A percentile compares a stretch with the other conserved stretches of the same genome.
Evolutionary conservation across 306 rosid species (phyloP).

Genomic region (Arachis stenosperma): DNA sequence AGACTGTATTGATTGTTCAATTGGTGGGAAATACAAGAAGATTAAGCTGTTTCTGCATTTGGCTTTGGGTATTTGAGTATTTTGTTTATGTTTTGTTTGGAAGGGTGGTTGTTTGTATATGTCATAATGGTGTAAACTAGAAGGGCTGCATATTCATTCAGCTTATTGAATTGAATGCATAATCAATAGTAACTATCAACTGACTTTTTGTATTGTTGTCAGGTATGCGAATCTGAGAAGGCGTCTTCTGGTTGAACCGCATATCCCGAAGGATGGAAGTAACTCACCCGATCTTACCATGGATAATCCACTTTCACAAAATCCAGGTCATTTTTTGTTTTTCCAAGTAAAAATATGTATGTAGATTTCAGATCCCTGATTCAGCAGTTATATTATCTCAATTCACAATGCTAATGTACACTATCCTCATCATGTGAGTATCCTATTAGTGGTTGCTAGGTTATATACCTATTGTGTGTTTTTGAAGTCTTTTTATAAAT

Average conservation of each 20-base stretch:
- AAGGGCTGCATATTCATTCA: not conserved
- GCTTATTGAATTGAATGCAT: slow-evolving; percentile 16
- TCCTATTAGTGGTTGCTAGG: not conserved
- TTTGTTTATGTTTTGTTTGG: slow-evolving; percentile 4
- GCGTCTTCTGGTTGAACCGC: slow-evolving; percentile 87
- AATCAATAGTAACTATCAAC: not conserved
- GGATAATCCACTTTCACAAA: slow-evolving; percentile 95
- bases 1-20: slow-evolving; percentile 12
- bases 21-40: not conserved
- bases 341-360: slow-evolving; percentile 11
- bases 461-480: not conserved
- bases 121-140: not conserved
- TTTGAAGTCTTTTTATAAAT: not conserved
- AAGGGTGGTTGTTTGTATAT: not conserved
- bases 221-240: slow-evolving; percentile 95
- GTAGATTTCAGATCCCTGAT: slow-evolving; percentile 21
- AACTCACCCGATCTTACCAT: slow-evolving; percentile 64
- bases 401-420: slow-evolving; percentile 7
- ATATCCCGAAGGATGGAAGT: slow-evolving; percentile 68
- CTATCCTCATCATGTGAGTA: not conserved
- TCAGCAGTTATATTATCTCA: not conserved
- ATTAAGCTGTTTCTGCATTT: slow-evolving; percentile 10
- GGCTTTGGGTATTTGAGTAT: slow-evolving; percentile 4
- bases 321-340: slow-evolving; percentile 70
- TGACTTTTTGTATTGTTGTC: slow-evolving; percentile 33